Percentiles rank a stretch among this genome's conserved stretches.
Evolutionary conservation across 768 basidiomycete species (phyloP).

Genomic region (Collybia sp.): DNA sequence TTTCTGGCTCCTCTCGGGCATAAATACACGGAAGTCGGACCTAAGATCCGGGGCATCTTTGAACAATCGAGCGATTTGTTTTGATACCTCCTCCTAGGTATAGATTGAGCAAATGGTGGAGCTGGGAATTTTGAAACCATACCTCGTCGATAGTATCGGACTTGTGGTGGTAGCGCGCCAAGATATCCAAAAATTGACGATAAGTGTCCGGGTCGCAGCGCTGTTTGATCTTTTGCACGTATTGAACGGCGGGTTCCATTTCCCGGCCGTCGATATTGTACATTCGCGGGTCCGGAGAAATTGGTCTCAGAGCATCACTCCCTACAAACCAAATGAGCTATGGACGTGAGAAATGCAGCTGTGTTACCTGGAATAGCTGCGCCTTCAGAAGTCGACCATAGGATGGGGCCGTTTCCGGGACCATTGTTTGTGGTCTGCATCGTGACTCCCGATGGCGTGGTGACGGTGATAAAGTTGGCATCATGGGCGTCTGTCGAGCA

Average conservation of each 20-base stretch:
- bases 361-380: slow-evolving; percentile 5
- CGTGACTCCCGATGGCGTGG: slow-evolving; percentile 66
- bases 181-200: slow-evolving; percentile 70
- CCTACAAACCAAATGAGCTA: slow-evolving; percentile 3
- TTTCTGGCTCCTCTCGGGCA: slow-evolving; percentile 56
- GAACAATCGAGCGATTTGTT: slow-evolving; percentile 65
- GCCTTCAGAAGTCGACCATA: slow-evolving; percentile 28
- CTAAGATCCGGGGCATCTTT: slow-evolving; percentile 73
- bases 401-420: slow-evolving; percentile 27
- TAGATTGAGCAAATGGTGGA: slow-evolving; percentile 7
- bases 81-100: slow-evolving; percentile 59
- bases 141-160: slow-evolving; percentile 62
- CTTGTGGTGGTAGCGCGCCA: slow-evolving; percentile 58
- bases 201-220: slow-evolving; percentile 90
- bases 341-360: slow-evolving; percentile 4
- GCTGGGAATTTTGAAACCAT: slow-evolving; percentile 9
- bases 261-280: slow-evolving; percentile 37
- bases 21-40: slow-evolving; percentile 70
- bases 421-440: slow-evolving; percentile 52
- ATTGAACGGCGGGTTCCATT: slow-evolving; percentile 82
- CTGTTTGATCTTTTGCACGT: slow-evolving; percentile 95
- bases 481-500: slow-evolving; percentile 63
- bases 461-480: slow-evolving; percentile 67
- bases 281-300: slow-evolving; percentile 28
- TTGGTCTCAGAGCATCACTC: not conserved